Base-by-base conservation (phyloP, 257 asterid species). In the Petunia secreta region DNA sequence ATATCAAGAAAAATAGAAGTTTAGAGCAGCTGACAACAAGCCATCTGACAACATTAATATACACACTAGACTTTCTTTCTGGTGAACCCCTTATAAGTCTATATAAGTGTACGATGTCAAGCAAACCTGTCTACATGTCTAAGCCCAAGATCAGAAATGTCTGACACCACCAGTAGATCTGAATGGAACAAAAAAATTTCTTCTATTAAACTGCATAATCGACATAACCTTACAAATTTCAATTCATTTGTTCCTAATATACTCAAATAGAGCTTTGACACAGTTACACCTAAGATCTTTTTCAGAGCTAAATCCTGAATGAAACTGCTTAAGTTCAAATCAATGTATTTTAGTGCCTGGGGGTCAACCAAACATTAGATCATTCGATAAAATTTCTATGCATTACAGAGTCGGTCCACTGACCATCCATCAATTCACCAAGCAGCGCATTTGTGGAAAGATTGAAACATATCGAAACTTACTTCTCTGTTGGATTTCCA, bases 401-500 rank as follows among this genome's bases (percentile, higher is more conserved):
- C 44, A 34, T 48, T 48, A 71, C 44, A 71, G 25, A 25, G 25
- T 25, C 11, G 44, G 34, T 71, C 77, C 77, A 2, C 3, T 71
- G 13, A 34, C 16, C 46, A 71, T 71, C 44, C 77, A 50, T 11
- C 34, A 48, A 11, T 71, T 50, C 62, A 71, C 44, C 41, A 50
- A 48, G 77, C 7, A 5, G 77, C 34, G 25, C 44, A 71, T 71
- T 71, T 25, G 25, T 3, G 40, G 50, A 50, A 34, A 0, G 1
- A 71, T 50, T 34, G 40, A 74, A 11, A 75, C 41, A 38, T 64
- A 67, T 25, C 40, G 54, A 66, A 65, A 83, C 98, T 88, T 94
- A 96, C 98, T 9, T 85, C 79, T 92, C 95, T 4, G 95, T 87
- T 60, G 98, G 99, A 80, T 87, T 83, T 86, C 98, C 98, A 85